These are phyloP conservation scores for Leccinum subtestaceum DNA, from an alignment of 768 basidiomycete genomes.

Conservation along the genomic window DNA sequence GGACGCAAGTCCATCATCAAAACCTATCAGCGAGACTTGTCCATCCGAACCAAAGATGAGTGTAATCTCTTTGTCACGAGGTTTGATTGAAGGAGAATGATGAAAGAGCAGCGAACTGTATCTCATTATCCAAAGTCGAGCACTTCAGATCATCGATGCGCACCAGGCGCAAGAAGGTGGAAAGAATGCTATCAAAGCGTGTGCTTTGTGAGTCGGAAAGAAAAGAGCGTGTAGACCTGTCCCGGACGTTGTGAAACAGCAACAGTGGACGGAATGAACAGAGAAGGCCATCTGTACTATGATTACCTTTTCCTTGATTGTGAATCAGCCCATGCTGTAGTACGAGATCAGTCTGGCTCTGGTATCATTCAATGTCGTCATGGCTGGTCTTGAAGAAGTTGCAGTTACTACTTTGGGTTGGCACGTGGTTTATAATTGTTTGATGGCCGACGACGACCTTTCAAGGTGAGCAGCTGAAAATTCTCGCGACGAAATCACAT, in stretches of 20 bases:
- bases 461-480: slow-evolving; percentile 21
- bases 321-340: slow-evolving; percentile 11
- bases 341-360: slow-evolving; percentile 6
- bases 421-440: neutral
- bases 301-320: neutral
- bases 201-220: neutral
- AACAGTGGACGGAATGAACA: neutral
- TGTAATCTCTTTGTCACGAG: slow-evolving; percentile 21
- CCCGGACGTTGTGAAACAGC: slow-evolving; percentile 1
- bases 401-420: too few relatives aligned
- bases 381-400: neutral
- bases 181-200: slow-evolving; percentile 17
- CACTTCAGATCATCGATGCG: slow-evolving; percentile 24
- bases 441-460: slow-evolving; percentile 17
- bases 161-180: slow-evolving; percentile 27
- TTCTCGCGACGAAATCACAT: neutral
- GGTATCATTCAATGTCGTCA: neutral
- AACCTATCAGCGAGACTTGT: slow-evolving; percentile 27
- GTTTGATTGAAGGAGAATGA: slow-evolving; percentile 11
- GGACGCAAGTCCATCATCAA: slow-evolving; percentile 6
- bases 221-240: neutral
- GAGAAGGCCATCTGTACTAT: neutral
- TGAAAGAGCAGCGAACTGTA: slow-evolving; percentile 7
- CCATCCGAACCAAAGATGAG: slow-evolving; percentile 28
- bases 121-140: slow-evolving; percentile 20